phyloP scores from a whole-genome alignment of 208 protist genomes.

The Trypanosoma vivax region DNA sequence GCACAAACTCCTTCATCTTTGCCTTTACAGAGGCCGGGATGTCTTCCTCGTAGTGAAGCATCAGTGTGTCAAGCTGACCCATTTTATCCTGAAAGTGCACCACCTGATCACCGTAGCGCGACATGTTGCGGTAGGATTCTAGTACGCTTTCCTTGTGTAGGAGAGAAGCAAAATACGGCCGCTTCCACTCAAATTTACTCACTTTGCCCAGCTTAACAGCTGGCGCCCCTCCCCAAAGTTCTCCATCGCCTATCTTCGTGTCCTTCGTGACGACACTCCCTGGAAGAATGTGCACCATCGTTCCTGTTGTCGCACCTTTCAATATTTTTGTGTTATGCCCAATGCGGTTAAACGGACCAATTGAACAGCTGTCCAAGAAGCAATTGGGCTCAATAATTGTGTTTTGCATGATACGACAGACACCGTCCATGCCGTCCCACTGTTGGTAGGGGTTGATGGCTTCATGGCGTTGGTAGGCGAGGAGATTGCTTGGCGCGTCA shows the following conservation, averaged over 20 bases:
- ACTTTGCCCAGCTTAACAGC: slow-evolving; percentile 75
- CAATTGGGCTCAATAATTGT: slow-evolving; percentile 84
- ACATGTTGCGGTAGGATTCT: slow-evolving; percentile 80
- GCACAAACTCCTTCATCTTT: slow-evolving; percentile 75
- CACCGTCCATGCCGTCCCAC: slow-evolving; percentile 82
- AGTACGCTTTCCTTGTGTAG: slow-evolving; percentile 66
- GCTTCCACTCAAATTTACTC: slow-evolving; percentile 86
- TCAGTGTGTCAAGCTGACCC: slow-evolving; percentile 74
- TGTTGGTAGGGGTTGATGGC: slow-evolving; percentile 85
- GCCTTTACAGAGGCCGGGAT: slow-evolving; percentile 56
- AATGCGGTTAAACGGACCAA: slow-evolving; percentile 84
- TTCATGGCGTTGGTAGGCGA: slow-evolving; percentile 81
- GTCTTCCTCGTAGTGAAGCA: slow-evolving; percentile 69
- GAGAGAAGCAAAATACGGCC: slow-evolving; percentile 72
- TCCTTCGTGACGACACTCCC: slow-evolving; percentile 77
- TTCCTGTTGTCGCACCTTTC: slow-evolving; percentile 85
- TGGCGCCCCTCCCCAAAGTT: slow-evolving; percentile 84
- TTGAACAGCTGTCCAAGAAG: slow-evolving; percentile 83
- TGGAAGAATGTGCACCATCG: slow-evolving; percentile 86
- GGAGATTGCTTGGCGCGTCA: slow-evolving; percentile 72
- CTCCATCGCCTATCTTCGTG: slow-evolving; percentile 77
- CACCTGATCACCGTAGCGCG: slow-evolving; percentile 82
- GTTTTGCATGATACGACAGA: slow-evolving; percentile 74
- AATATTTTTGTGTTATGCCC: slow-evolving; percentile 85
- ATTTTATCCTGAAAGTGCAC: slow-evolving; percentile 75